Base-by-base conservation (phyloP, 2,329 filamentous ascomycete genomes). In the Xylariaceae sp. region DNA sequence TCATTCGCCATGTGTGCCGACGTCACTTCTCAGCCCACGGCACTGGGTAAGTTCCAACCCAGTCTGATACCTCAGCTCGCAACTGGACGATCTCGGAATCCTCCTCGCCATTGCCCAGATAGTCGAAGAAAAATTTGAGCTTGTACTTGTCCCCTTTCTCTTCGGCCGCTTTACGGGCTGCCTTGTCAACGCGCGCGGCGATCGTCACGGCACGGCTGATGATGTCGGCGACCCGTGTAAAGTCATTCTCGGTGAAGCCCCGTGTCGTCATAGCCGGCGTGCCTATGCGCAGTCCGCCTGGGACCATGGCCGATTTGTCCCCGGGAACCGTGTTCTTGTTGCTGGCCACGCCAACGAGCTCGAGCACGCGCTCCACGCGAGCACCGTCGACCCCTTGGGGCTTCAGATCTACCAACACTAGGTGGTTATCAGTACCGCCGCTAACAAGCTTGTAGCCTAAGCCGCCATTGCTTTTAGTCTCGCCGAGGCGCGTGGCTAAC, bases 251-350 rank as follows among this genome's bases (percentile, higher is more conserved):
- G 66, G 83, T 85, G 74, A 99, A 94, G n/a, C 94, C 95, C 60
- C 95, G 87, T 16, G 92, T 96, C 19, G 95, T 98, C 95, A 99
- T 99, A 66, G 95, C 95, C 0, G 95, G 95, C 0, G 94, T 95
- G 53, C 95, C 95, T 78, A 99, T 93, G 65, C 95, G 89, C 64
- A 99, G 83, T 63, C 95, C 95, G 65, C 94, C 94, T 12, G 95
- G 95, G 63, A 94, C 91, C 71, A 99, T 85, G 1, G 95, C 95
- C 1, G 92, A 96, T 73, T 89, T 91, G 78, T 99, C 95, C 39
- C 94, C 95, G 1, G 95, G 95, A 0, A 97, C 94, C 6, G 95
- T 97, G 80, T 99, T 99, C 84, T 99, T 99, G 83, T 99, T 99
- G 73, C 91, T 90, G n/a, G 95, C 95, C 49, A 98, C 94, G 68